Conservation (phyloP, 140 eudicot genomes). For the Bidens hawaiensis region DNA sequence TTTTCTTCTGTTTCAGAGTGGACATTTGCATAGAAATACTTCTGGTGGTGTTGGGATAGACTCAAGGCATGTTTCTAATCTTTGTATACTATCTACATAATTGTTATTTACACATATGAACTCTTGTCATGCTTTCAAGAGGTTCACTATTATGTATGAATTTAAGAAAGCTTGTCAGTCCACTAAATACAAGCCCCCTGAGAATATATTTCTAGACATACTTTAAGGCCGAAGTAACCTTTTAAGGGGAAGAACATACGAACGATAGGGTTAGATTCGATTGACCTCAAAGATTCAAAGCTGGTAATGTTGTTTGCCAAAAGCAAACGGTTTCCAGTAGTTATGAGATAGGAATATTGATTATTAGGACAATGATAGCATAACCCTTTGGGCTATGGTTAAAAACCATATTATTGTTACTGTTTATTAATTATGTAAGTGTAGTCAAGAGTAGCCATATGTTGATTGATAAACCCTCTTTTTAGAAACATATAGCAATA, state of each 20-base stretch:
- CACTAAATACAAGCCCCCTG: neutral
- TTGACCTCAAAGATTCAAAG: neutral
- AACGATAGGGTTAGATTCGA: slow-evolving; percentile 4
- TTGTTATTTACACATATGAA: slow-evolving; percentile 7
- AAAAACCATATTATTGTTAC: neutral
- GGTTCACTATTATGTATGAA: slow-evolving; percentile 7
- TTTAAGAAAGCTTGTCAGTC: neutral
- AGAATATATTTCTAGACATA: too few species aligned
- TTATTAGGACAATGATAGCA: neutral
- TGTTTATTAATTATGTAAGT: neutral
- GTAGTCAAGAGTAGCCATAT: neutral
- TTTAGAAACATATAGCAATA: neutral
- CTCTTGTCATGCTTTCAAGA: slow-evolving; percentile 11
- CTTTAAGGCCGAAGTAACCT: too few species aligned
- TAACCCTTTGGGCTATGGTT: neutral
- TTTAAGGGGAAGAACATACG: neutral
- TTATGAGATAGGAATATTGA: neutral
- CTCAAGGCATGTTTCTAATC: slow-evolving; percentile 60
- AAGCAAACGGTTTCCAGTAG: neutral
- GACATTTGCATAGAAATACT: slow-evolving; percentile 76
- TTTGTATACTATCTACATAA: slow-evolving; percentile 9
- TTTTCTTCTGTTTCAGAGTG: slow-evolving; percentile 47
- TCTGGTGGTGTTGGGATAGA: slow-evolving; percentile 95
- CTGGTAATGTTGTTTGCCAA: neutral
- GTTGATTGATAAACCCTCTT: neutral